Conservation (phyloP, 106 monocot species). For the Vanilla planifolia region DNA sequence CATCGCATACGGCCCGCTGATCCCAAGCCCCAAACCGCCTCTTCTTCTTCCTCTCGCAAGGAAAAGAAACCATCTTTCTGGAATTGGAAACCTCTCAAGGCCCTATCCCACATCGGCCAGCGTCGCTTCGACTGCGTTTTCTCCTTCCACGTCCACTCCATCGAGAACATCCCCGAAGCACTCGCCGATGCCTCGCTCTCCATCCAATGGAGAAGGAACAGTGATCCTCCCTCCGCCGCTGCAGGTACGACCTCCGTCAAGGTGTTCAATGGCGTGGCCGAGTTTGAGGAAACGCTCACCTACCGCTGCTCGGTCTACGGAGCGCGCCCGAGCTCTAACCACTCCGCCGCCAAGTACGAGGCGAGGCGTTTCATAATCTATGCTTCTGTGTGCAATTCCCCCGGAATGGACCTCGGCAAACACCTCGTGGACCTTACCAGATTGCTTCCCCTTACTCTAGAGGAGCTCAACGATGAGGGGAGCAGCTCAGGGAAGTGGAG, state of each 20-base stretch:
- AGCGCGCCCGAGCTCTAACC: constrained; percentile 18
- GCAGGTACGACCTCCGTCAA: constrained; percentile 33
- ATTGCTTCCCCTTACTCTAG: constrained; percentile 60
- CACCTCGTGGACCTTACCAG: constrained; percentile 75
- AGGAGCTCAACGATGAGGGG: constrained; percentile 49
- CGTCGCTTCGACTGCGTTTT: constrained; percentile 71
- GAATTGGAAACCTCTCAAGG: constrained; percentile 59
- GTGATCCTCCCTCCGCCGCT: constrained; percentile 21
- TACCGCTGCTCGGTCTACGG: constrained; percentile 58
- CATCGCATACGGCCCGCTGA: constrained; percentile 22
- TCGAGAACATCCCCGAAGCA: constrained; percentile 41
- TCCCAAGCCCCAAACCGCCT: constrained; percentile 5
- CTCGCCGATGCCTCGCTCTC: constrained; percentile 27
- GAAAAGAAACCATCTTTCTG: constrained; percentile 24
- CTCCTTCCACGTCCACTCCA: constrained; percentile 68
- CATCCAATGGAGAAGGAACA: constrained; percentile 58
- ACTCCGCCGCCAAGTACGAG: constrained; percentile 74
- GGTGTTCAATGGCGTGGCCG: constrained; percentile 36
- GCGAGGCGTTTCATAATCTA: constrained; percentile 46
- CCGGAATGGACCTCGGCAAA: constrained; percentile 60
- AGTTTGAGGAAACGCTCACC: constrained; percentile 60
- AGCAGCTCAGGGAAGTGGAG: constrained; percentile 63
- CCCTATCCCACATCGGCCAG: constrained; percentile 57
- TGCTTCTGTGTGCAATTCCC: constrained; percentile 19
- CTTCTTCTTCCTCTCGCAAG: constrained; percentile 4